Conservation (phyloP, 2,329 filamentous ascomycete species). For the Calonectria crousiana region DNA sequence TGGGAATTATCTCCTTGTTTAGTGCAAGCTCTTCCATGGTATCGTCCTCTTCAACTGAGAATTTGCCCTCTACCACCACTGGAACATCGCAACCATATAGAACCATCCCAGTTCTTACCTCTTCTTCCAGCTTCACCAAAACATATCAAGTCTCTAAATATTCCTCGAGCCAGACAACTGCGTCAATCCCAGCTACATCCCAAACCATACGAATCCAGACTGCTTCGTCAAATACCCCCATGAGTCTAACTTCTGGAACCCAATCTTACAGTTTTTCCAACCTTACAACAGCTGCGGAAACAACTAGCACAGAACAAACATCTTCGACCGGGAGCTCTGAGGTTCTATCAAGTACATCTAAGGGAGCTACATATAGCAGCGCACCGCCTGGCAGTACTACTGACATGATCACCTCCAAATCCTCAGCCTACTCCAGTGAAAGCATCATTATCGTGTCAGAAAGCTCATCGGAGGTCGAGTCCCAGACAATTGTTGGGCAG, state of each 20-base stretch:
- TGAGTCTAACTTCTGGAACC: conserved; percentile 27
- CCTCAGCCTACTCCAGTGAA: neutral
- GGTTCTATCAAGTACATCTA: conserved; percentile 9
- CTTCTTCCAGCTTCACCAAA: neutral
- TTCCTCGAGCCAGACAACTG: neutral
- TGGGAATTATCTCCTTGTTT: neutral
- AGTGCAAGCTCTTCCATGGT: neutral
- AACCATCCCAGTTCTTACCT: neutral
- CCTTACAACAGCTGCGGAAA: conserved; percentile 29
- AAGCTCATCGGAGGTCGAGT: neutral
- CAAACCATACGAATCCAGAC: neutral
- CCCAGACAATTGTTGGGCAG: neutral
- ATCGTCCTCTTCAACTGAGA: neutral
- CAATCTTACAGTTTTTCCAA: conserved; percentile 30
- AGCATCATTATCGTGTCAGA: neutral
- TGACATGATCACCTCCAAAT: neutral
- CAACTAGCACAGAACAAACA: neutral
- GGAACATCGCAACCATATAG: neutral
- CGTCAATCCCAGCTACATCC: neutral
- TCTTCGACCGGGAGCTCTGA: conserved; percentile 28
- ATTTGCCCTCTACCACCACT: neutral
- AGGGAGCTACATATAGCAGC: conserved; percentile 5
- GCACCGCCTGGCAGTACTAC: neutral
- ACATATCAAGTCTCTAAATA: neutral
- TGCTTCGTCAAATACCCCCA: conserved; percentile 23